phyloP scores from a whole-genome alignment of 306 rosid genomes.

The Spatholobus suberectus region DNA sequence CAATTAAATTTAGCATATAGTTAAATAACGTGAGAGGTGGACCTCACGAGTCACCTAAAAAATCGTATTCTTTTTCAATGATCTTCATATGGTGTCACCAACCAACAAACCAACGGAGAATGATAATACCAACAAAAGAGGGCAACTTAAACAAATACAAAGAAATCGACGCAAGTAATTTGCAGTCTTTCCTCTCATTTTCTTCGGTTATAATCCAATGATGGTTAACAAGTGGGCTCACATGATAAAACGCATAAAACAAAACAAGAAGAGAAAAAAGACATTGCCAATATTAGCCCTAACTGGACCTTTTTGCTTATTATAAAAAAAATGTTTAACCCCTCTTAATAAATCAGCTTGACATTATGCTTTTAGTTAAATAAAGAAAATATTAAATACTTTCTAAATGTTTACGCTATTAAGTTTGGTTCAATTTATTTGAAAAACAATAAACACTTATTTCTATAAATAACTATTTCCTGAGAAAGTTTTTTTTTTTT shows the following conservation, averaged over 20 bases:
- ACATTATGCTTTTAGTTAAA: not conserved
- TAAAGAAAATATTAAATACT: not conserved
- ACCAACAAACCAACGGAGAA: not conserved
- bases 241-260: not conserved
- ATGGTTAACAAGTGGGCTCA: not conserved
- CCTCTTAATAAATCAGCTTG: not conserved
- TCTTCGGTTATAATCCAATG: not conserved
- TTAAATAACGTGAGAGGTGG: not conserved
- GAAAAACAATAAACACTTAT: not conserved
- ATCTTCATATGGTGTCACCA: not conserved
- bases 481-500: too few relatives aligned
- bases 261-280: not conserved
- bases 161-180: not conserved
- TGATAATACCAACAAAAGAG: not conserved
- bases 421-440: not conserved
- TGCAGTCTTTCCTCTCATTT: not conserved
- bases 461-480: too few relatives aligned
- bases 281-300: not conserved
- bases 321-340: not conserved
- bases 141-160: not conserved
- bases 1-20: not conserved
- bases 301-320: not conserved
- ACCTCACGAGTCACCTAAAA: not conserved
- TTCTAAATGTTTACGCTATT: not conserved
- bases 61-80: not conserved